Evolutionary conservation across 169 alveolate genomes (phyloP).

Genomic region (Eimeria praecox): DNA sequence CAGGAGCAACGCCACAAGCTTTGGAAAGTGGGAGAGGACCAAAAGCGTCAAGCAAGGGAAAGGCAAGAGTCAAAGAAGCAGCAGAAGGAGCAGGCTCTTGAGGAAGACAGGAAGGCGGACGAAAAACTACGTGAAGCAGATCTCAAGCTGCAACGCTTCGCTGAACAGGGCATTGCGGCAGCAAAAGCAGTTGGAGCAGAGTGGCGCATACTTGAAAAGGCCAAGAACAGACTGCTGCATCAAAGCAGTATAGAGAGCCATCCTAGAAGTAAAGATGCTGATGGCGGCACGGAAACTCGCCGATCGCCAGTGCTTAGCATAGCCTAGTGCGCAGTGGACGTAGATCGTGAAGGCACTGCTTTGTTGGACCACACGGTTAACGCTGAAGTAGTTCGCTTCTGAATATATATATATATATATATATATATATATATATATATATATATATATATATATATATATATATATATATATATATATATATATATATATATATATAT

Average conservation of each 20-base stretch:
- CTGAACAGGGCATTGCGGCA: slow-evolving; percentile 49
- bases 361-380: neutral
- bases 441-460: neutral
- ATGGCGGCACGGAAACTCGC: neutral
- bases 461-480: neutral
- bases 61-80: slow-evolving; percentile 19
- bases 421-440: neutral
- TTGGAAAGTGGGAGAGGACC: slow-evolving; percentile 43
- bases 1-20: slow-evolving; percentile 32
- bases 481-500: neutral
- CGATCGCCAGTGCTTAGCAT: neutral
- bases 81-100: slow-evolving; percentile 18
- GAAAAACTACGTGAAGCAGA: neutral
- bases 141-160: slow-evolving; percentile 37
- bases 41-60: slow-evolving; percentile 59
- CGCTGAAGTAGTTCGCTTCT: neutral
- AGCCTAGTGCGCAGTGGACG: neutral
- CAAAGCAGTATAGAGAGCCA: slow-evolving; percentile 5
- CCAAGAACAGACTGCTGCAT: slow-evolving; percentile 32
- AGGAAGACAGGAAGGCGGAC: slow-evolving; percentile 17
- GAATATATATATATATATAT: neutral
- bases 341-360: neutral
- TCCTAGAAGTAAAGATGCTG: neutral
- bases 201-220: slow-evolving; percentile 56
- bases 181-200: slow-evolving; percentile 73